These are phyloP conservation scores for Venustampulla echinocandica DNA, from an alignment of 495 filamentous ascomycete genomes.

Conservation along the genomic window DNA sequence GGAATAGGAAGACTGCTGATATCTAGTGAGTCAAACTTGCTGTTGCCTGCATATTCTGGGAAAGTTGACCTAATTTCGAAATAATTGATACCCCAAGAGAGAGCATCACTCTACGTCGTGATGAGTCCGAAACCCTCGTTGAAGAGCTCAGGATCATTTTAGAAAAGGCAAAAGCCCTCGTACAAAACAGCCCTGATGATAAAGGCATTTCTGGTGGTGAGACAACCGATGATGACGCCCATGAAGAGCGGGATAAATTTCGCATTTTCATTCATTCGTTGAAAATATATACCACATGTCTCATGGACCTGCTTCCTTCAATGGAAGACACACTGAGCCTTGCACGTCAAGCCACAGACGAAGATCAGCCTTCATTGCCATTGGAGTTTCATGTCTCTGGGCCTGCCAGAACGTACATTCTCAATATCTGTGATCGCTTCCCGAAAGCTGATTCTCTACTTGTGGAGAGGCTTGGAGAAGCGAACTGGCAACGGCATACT, in stretches of 20 bases:
- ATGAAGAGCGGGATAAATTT: neutral
- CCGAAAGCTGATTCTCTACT: neutral
- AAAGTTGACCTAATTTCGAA: too few species aligned
- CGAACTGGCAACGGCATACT: slow-evolving; percentile 11
- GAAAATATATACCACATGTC: neutral
- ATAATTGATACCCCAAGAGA: too few species aligned
- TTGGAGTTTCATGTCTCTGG: slow-evolving; percentile 5
- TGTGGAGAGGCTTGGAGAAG: slow-evolving; percentile 10
- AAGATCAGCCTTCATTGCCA: neutral
- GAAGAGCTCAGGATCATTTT: too few species aligned
- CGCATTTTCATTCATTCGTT: neutral
- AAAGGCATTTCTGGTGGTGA: neutral
- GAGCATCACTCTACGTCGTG: too few species aligned
- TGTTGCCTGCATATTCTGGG: too few species aligned
- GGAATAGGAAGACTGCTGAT: slow-evolving; percentile 1
- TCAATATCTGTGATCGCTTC: slow-evolving; percentile 7
- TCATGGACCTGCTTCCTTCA: slow-evolving; percentile 12
- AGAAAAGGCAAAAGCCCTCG: too few species aligned
- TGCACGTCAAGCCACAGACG: neutral
- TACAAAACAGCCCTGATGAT: too few species aligned
- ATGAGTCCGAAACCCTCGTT: too few species aligned
- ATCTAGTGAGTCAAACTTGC: slow-evolving; percentile 6
- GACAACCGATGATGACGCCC: neutral
- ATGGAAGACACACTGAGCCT: slow-evolving; percentile 7
- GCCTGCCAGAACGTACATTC: slow-evolving; percentile 4